Conservation (phyloP, 208 protist species). For the Trypanosoma boissoni region DNA sequence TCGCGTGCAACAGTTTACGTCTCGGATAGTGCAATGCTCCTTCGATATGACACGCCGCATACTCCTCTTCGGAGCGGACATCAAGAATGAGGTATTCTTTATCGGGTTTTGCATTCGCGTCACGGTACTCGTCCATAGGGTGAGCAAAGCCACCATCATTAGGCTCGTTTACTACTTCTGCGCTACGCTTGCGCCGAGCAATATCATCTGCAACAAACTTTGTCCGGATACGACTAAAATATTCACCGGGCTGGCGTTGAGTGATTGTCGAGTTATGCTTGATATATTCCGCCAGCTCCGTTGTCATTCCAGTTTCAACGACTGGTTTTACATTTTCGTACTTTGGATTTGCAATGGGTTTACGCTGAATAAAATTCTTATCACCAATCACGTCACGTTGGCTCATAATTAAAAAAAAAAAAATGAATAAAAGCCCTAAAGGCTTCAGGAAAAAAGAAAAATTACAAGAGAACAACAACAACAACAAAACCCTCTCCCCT, state of each 20-base stretch:
- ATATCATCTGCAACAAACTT: conserved; percentile 48
- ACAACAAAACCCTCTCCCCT: conserved; percentile 2
- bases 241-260: conserved; percentile 59
- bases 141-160: conserved; percentile 75
- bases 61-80: conserved; percentile 71
- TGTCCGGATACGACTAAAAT: conserved; percentile 68
- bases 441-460: conserved; percentile 20
- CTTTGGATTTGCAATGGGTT: conserved; percentile 37
- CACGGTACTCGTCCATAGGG: conserved; percentile 85
- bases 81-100: conserved; percentile 77
- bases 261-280: conserved; percentile 34
- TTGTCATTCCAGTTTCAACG: conserved; percentile 84
- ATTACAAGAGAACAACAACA: conserved; percentile 5
- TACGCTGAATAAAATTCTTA: conserved; percentile 59
- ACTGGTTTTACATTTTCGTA: conserved; percentile 68
- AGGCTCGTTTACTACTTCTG: conserved; percentile 10
- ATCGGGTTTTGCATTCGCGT: background rate
- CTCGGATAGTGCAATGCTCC: conserved; percentile 81
- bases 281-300: conserved; percentile 61
- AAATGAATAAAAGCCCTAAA: conserved; percentile 6
- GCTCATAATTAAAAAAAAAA: conserved; percentile 43
- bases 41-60: conserved; percentile 74
- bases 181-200: conserved; percentile 19
- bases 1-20: conserved; percentile 69
- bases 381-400: conserved; percentile 59